Percentiles rank a stretch among this genome's conserved stretches.
Evolutionary conservation across 768 basidiomycete genomes (phyloP).

Genomic region (Lactarius hengduanensis): DNA sequence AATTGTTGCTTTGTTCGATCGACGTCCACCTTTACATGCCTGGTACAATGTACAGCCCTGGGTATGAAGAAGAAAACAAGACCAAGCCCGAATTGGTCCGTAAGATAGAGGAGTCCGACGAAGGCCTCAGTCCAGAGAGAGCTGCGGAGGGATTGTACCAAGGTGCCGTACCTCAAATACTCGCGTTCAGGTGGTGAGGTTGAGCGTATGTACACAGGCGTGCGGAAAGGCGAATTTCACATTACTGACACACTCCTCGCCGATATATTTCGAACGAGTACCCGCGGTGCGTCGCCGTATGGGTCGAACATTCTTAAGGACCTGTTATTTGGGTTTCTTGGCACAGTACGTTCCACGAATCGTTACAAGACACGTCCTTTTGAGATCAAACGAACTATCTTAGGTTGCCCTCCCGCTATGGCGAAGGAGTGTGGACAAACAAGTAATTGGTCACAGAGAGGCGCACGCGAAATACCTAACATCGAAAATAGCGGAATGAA

Average conservation of each 20-base stretch:
- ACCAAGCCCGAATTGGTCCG: conserved; percentile 72
- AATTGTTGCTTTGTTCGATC: conserved; percentile 74
- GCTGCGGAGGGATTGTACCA: conserved; percentile 59
- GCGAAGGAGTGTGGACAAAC: conserved; percentile 40
- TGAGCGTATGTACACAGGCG: conserved; percentile 42
- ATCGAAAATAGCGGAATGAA: conserved; percentile 21
- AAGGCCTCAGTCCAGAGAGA: conserved; percentile 58
- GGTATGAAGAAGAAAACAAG: conserved; percentile 72
- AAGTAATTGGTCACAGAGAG: conserved; percentile 35
- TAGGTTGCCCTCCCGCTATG: conserved; percentile 44
- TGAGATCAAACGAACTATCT: neutral
- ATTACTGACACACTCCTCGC: conserved; percentile 73
- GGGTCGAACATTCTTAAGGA: conserved; percentile 56
- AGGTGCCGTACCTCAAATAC: conserved; percentile 41
- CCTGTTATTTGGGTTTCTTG: conserved; percentile 41
- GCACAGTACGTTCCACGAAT: conserved; percentile 38
- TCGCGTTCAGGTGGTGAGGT: neutral
- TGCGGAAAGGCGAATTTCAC: conserved; percentile 66
- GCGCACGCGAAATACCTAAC: conserved; percentile 41
- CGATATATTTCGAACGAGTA: conserved; percentile 62
- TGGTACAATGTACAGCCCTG: conserved; percentile 74
- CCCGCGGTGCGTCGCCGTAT: conserved; percentile 59
- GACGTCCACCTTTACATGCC: conserved; percentile 82
- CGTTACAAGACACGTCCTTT: conserved; percentile 4
- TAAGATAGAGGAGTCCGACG: conserved; percentile 75